Base-by-base conservation (phyloP, 306 rosid genomes). In the Medicago arabica region DNA sequence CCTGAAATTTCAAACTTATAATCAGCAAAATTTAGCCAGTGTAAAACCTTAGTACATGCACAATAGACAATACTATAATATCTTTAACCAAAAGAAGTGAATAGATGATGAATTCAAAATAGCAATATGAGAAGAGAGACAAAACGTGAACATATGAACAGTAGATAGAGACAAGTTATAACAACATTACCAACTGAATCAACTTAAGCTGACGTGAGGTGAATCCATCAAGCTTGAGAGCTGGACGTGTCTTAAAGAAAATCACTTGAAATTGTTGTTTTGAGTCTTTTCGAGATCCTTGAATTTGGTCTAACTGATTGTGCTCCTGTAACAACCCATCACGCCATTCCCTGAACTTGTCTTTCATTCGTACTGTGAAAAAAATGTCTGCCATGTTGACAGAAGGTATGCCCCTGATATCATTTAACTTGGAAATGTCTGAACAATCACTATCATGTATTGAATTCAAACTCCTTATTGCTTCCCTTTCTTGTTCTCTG, bases 221-320 rank as follows among this genome's bases (percentile, higher is more conserved):
- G 82, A 90, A 95, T 71, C 96, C 97, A 47, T 67, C 70, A 80
- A 95, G 88, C 79, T 83, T 78, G 72, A 95, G 80, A 83, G 97
- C 92, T 3, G 99, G 97, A 61, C 75, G 93, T 89, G 85, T 84
- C 86, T 87, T 89, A 75, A 84, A 95, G 87, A 95, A 95, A 69
- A 88, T 71, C 63, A 87, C 88, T 80, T 85, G 50, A 84, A 90
- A 77, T 75, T 81, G 89, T 80, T 87, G 89, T 82, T 89, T 90
- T 68, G 87, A 79, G 70, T 72, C 88, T 69, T 65, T 65, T 58
- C 86, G 77, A 74, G 69, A 62, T 82, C 76, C 88, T 71, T 86
- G 87, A 83, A 65, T 76, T 64, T 83, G 85, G 55, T 73, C 77
- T 64, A 73, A 86, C 75, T 74, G 81, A 59, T 65, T 83, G 76